These are phyloP conservation scores for Senna tora DNA, from an alignment of 306 rosid genomes.

Conservation along the genomic window DNA sequence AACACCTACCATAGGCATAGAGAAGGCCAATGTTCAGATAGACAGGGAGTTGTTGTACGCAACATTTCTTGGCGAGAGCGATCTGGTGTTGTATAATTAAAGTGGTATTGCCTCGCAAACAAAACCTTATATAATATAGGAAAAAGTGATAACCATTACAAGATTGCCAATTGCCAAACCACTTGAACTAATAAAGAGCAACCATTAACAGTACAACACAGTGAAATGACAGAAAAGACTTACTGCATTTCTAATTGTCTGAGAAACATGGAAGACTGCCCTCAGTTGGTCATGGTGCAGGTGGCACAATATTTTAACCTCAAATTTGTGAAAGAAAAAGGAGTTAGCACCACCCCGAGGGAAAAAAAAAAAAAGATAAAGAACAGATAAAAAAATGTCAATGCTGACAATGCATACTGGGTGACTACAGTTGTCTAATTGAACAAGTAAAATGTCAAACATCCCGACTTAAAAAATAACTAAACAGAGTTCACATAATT, in stretches of 20 bases:
- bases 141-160: conserved; percentile 20
- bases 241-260: conserved; percentile 79
- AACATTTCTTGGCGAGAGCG: conserved; percentile 83
- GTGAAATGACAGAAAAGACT: conserved; percentile 44
- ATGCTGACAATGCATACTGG: neutral
- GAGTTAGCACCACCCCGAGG: conserved; percentile 33
- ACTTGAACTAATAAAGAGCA: conserved; percentile 8
- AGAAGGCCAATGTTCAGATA: conserved; percentile 86
- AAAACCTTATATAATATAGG: conserved; percentile 54
- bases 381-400: conserved; percentile 4
- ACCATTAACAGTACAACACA: neutral
- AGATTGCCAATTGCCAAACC: conserved; percentile 9
- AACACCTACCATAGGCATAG: conserved; percentile 51
- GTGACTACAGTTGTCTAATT: neutral
- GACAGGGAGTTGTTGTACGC: conserved; percentile 71
- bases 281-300: conserved; percentile 92
- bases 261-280: conserved; percentile 92
- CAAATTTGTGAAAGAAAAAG: conserved; percentile 35
- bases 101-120: conserved; percentile 84
- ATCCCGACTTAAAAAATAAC: no score
- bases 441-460: neutral
- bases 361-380: conserved; percentile 13
- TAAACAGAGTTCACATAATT: neutral
- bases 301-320: conserved; percentile 88
- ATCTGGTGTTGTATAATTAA: conserved; percentile 92